phyloP scores from a whole-genome alignment of 2,329 filamentous ascomycete species.

The Xylariaceae sp. region DNA sequence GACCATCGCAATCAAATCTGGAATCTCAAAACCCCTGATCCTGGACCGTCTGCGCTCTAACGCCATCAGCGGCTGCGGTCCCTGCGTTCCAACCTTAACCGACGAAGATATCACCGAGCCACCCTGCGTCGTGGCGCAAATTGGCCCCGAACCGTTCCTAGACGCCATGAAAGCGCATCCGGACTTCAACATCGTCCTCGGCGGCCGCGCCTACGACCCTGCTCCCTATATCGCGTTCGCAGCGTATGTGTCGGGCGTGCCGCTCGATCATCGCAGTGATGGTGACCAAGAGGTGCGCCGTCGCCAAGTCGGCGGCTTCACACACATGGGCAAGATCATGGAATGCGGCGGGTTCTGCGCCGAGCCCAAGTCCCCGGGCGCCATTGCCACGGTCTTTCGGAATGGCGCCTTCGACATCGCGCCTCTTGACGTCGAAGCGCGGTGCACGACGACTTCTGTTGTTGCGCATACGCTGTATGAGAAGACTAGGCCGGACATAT shows the following conservation, averaged over 20 bases:
- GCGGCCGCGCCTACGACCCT: slow-evolving; percentile 41
- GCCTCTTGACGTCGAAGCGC: slow-evolving; percentile 35
- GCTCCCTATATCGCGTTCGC: slow-evolving; percentile 38
- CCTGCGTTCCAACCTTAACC: slow-evolving; percentile 38
- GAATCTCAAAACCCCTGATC: slow-evolving; percentile 31
- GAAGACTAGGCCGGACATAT: slow-evolving; percentile 48
- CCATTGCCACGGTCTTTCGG: slow-evolving; percentile 37
- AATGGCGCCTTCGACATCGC: slow-evolving; percentile 45
- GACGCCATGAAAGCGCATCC: slow-evolving; percentile 29
- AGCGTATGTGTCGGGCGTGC: slow-evolving; percentile 23
- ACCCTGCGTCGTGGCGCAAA: slow-evolving; percentile 38
- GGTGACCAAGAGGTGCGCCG: slow-evolving; percentile 11
- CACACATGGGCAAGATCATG: slow-evolving; percentile 54
- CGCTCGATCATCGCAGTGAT: too few relatives aligned
- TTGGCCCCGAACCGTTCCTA: slow-evolving; percentile 41
- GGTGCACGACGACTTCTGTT: slow-evolving; percentile 46
- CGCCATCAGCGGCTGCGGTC: slow-evolving; percentile 36
- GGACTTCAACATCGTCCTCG: slow-evolving; percentile 42
- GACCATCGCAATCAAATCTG: slow-evolving; percentile 36
- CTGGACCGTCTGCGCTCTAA: slow-evolving; percentile 8
- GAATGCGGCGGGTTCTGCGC: slow-evolving; percentile 50
- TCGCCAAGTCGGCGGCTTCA: slow-evolving; percentile 33
- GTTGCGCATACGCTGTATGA: slow-evolving; percentile 54
- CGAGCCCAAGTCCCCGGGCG: slow-evolving; percentile 41
- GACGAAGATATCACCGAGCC: slow-evolving; percentile 36